Conservation (phyloP, 2,329 filamentous ascomycete species). For the Colletotrichum cordylinicola region DNA sequence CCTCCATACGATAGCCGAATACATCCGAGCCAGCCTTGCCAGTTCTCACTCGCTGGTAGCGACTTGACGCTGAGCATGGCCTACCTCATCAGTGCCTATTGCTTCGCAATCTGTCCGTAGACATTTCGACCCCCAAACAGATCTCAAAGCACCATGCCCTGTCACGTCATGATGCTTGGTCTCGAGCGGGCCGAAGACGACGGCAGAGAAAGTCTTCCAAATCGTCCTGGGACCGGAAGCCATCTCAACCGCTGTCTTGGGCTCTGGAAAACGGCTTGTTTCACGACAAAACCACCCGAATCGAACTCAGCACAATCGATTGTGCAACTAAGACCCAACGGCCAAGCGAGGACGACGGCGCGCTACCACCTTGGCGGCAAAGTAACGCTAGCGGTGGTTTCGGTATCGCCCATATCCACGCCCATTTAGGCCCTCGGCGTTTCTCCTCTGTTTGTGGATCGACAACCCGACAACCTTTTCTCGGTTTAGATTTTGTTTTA, state of each 20-base stretch:
- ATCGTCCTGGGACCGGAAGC: background rate
- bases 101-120: background rate
- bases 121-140: background rate
- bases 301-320: background rate
- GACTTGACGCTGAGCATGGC: background rate
- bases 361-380: conserved; percentile 1
- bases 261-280: background rate
- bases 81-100: background rate
- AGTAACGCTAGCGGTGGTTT: conserved; percentile 8
- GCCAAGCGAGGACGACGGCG: background rate
- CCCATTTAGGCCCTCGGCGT: background rate
- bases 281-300: background rate
- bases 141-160: background rate
- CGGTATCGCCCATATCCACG: background rate
- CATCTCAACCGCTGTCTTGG: background rate
- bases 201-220: background rate
- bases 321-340: background rate
- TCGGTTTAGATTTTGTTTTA: conserved; percentile 4
- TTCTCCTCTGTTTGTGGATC: background rate
- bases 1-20: background rate
- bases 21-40: background rate
- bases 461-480: conserved; percentile 1
- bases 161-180: background rate
- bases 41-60: background rate
- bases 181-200: background rate